phyloP scores from a whole-genome alignment of 2,329 filamentous ascomycete genomes.

The Phyllosticta citrichinensis region DNA sequence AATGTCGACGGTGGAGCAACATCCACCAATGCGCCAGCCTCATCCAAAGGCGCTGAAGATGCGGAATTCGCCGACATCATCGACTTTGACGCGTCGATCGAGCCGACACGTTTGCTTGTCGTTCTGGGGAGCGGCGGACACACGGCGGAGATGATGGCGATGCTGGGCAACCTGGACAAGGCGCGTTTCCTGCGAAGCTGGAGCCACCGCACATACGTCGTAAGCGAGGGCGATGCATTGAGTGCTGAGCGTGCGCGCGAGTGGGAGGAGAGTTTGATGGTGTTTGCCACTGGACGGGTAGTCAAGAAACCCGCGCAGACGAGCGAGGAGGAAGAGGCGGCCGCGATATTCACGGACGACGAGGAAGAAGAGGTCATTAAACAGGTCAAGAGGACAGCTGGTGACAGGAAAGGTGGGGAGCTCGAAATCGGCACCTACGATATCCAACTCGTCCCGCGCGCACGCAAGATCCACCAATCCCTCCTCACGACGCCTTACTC shows the following conservation, averaged over 20 bases:
- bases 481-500: constrained; percentile 63
- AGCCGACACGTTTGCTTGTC: constrained; percentile 56
- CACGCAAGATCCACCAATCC: constrained; percentile 72
- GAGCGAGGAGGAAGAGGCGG: not conserved
- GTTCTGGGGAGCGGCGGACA: constrained; percentile 91
- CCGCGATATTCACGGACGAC: not conserved
- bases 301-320: not conserved
- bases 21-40: not conserved
- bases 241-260: constrained; percentile 54
- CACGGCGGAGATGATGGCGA: constrained; percentile 85
- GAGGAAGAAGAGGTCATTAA: constrained; percentile 1
- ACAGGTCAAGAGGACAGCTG: constrained; percentile 21
- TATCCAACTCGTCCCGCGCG: constrained; percentile 61
- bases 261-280: constrained; percentile 45
- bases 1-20: not conserved
- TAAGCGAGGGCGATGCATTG: constrained; percentile 66
- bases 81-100: constrained; percentile 3
- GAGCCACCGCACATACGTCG: constrained; percentile 61
- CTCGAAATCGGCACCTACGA: constrained; percentile 42
- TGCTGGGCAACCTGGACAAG: constrained; percentile 53
- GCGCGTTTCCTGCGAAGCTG: constrained; percentile 38
- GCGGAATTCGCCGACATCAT: not conserved
- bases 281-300: not conserved
- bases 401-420: constrained; percentile 7
- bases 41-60: constrained; percentile 11